Evolutionary conservation across 2,329 filamentous ascomycete genomes (phyloP).

Genomic region (Penicillium polonicum): DNA sequence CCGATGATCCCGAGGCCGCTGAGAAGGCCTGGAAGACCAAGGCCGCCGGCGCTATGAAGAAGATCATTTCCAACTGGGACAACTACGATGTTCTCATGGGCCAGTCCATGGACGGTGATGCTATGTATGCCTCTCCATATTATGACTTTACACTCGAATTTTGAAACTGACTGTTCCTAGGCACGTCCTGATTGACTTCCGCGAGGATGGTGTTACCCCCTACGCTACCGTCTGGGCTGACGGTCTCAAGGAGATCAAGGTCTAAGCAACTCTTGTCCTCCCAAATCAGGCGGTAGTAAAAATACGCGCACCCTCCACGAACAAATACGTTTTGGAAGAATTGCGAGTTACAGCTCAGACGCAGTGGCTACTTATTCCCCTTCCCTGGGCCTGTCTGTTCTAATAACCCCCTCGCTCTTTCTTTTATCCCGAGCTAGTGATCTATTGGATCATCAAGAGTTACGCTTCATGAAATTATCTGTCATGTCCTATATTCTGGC

Average conservation of each 20-base stretch:
- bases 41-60: conserved; percentile 74
- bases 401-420: conserved; percentile 21
- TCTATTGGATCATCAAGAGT: conserved; percentile 31
- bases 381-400: conserved; percentile 21
- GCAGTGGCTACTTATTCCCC: conserved; percentile 15
- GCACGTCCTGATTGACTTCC: conserved; percentile 94
- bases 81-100: conserved; percentile 94
- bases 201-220: conserved; percentile 89
- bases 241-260: conserved; percentile 85
- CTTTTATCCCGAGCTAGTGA: conserved; percentile 30
- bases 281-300: conserved; percentile 13
- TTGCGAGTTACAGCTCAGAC: conserved; percentile 16
- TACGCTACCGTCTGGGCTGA: conserved; percentile 94
- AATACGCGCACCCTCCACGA: conserved; percentile 23
- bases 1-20: conserved; percentile 42
- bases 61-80: conserved; percentile 85
- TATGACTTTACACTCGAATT: not conserved
- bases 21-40: conserved; percentile 66
- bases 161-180: conserved; percentile 44
- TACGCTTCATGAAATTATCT: conserved; percentile 39
- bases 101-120: conserved; percentile 88
- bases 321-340: conserved; percentile 26
- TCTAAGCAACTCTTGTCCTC: conserved; percentile 55
- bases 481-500: conserved; percentile 16
- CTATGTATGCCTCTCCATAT: conserved; percentile 68